These are phyloP conservation scores for Cyberlindnera petersonii DNA, from an alignment of 805 yeast genomes.

Conservation along the genomic window DNA sequence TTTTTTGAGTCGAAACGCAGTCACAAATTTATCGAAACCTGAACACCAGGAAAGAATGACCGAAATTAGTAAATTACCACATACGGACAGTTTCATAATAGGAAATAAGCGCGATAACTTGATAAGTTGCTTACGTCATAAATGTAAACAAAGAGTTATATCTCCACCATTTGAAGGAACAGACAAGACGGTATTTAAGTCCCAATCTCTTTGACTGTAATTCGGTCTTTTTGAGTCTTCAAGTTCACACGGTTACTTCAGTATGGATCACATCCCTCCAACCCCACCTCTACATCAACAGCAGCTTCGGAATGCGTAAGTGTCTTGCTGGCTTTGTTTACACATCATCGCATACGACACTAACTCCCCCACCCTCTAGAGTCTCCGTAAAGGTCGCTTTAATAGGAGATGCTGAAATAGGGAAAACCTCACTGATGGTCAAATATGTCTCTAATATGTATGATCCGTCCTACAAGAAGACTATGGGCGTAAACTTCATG, in stretches of 20 bases:
- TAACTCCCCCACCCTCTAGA: slow-evolving; percentile 12
- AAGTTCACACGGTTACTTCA: no score
- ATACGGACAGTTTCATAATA: not conserved
- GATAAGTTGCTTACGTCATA: slow-evolving; percentile 15
- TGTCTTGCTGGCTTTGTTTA: not conserved
- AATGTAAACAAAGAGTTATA: slow-evolving; percentile 15
- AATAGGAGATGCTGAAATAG: slow-evolving; percentile 93
- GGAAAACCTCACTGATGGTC: slow-evolving; percentile 94
- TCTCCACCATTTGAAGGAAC: not conserved
- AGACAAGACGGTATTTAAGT: no score
- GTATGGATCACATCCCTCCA: slow-evolving; percentile 16
- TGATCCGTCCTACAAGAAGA: slow-evolving; percentile 89
- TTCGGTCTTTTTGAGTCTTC: not conserved
- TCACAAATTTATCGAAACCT: slow-evolving; percentile 8
- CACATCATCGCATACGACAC: not conserved
- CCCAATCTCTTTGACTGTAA: not conserved
- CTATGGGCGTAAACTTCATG: slow-evolving; percentile 93
- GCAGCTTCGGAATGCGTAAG: slow-evolving; percentile 22
- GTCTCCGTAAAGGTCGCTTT: slow-evolving; percentile 84
- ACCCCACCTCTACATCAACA: slow-evolving; percentile 22
- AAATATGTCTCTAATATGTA: slow-evolving; percentile 94
- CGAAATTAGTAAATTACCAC: not conserved
- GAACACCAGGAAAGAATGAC: slow-evolving; percentile 1
- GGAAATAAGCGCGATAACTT: not conserved
- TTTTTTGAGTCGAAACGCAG: slow-evolving; percentile 5